Evolutionary conservation across 2,329 filamentous ascomycete species (phyloP).

Genomic region (Nigrospora oryzae): DNA sequence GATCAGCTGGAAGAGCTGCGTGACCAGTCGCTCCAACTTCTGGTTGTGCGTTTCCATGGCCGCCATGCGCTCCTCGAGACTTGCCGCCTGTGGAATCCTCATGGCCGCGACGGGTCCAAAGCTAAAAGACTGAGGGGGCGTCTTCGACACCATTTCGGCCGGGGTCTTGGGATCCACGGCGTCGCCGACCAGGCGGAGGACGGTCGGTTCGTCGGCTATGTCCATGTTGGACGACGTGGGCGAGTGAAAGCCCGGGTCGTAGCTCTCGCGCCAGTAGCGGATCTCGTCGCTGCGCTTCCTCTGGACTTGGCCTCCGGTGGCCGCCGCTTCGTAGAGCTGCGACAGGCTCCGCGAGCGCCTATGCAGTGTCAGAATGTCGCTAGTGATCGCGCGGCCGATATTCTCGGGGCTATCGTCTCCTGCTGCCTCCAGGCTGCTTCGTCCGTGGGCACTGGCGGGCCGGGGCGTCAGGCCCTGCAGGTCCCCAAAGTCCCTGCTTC

Average conservation of each 20-base stretch:
- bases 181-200: conserved; percentile 1
- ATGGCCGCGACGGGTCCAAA: conserved; percentile 43
- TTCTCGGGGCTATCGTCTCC: conserved; percentile 37
- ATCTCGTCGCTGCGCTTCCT: conserved; percentile 56
- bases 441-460: conserved; percentile 51
- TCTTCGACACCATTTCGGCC: conserved; percentile 22
- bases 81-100: conserved; percentile 49
- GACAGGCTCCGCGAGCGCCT: conserved; percentile 53
- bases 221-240: conserved; percentile 39
- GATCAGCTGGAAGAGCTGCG: conserved; percentile 37
- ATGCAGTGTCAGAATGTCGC: conserved; percentile 37
- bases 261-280: conserved; percentile 55
- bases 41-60: conserved; percentile 42
- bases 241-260: conserved; percentile 41
- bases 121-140: conserved; percentile 42
- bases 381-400: conserved; percentile 56
- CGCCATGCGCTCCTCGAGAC: conserved; percentile 43
- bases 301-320: conserved; percentile 18
- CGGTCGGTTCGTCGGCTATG: conserved; percentile 21
- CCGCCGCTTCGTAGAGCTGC: conserved; percentile 34
- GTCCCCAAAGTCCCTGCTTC: conserved; percentile 30
- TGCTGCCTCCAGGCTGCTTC: conserved; percentile 29
- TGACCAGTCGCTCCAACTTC: conserved; percentile 43
- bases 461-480: conserved; percentile 50
- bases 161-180: conserved; percentile 21